Base-by-base conservation (phyloP, 805 yeast genomes). In the Metschnikowia borealis region DNA sequence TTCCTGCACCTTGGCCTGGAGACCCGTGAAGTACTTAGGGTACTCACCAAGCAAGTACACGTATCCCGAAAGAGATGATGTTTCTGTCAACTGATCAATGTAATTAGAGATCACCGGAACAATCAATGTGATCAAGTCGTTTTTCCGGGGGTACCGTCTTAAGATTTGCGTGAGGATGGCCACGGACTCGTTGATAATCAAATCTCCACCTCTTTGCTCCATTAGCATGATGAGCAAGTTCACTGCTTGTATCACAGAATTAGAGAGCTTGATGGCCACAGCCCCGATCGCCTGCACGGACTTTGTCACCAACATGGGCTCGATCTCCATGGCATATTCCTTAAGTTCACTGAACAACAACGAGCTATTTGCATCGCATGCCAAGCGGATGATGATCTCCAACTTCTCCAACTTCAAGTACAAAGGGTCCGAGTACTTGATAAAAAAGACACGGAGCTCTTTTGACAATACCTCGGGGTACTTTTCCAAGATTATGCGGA, bases 361-460 rank as follows among this genome's bases (percentile, higher is more conserved):
- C 20, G 80, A 65, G 41, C 83, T 76, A 60, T 85, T 87, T 48
- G 69, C 67, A 32, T 80, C 84, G 52, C 79, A 79, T 5, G 87
- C 84, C 49, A 87, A 71, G 62, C 92, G 78, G 0, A 85, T 81
- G 74, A 87, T 71, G 21, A 86, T 83, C 59, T 87, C 94, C 52
- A 87, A 73, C 62, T 87, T 87, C 59, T 87, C 94, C 53, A 86
- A 68, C 62, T 87, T 87, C 52, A 87, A 71, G 62, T 87, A 87
- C 47, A 87, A 67, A 52, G 97, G 88, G 75, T 91, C 87, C 65
- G 84, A 86, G 72, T 81, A 90, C 67, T 90, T 90, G 63, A 92
- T 83, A 74, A 88, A 92, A 62, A 94, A 94, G 6, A 91, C 94
- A 57, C 96, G 80, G 60, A 90, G 72, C 64, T 92, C 97, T 55